Evolutionary conservation across 2,329 filamentous ascomycete genomes (phyloP), one percentile per base, ranked within the genome.

Genomic region (Metarhizium brunneum): DNA sequence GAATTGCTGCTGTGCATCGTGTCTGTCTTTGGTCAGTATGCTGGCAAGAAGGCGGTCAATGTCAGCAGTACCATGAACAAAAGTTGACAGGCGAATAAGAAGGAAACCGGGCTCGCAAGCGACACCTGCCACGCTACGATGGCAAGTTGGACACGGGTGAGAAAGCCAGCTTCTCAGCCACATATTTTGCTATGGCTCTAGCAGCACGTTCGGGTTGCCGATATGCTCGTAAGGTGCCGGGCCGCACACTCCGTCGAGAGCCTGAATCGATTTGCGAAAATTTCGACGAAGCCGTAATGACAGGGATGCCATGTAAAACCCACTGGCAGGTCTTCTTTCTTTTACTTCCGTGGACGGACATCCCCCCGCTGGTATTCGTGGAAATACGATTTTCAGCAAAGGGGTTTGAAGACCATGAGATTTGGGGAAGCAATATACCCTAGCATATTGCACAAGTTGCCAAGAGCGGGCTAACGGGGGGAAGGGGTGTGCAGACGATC

Each of bases 111-210:
- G 29, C 32, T 20, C 6, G n/a, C n/a, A 47, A 35, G 14, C 30
- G n/a, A 45, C 42, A 16, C 36, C 14, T 16, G n/a, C 40, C n/a
- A 43, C 3, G 11, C 14, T 18, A 6, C 40, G 40, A 16, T 43
- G 13, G 40, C 40, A 47, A 2, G 43, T n/a, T 13, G 48, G 49
- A 45, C 32, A 35, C 32, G 32, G 50, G 54, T 60, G 57, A 56
- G 56, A 54, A 57, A 61, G 55, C 48, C 56, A 52, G 55, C 32
- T 38, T 55, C 42, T 49, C 55, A 60, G 54, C 48, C 54, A 55
- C 48, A 20, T 4, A 32, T 50, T 50, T 47, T 25, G 43, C 10
- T 2, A 47, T 47, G 18, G 18, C 10, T 47, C 32, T 11, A 35
- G 32, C 32, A 35, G 10, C 32, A 11, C 32, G 10, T 35, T 35